Conservation (phyloP, 2,329 filamentous ascomycete species). For the Calonectria pauciramosa region DNA sequence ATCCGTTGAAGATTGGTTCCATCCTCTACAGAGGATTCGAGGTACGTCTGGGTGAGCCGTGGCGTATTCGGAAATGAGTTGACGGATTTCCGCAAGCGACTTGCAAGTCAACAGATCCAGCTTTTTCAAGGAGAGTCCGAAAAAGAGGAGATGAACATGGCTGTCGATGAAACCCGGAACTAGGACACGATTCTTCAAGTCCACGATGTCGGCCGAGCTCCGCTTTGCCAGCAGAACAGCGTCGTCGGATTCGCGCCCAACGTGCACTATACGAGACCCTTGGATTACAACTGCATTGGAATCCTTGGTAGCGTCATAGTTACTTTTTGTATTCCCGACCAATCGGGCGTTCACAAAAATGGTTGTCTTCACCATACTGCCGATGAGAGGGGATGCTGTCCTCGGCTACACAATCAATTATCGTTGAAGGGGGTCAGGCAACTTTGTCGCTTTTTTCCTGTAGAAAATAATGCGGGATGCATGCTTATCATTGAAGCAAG, state of each 20-base stretch:
- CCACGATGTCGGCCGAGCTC: slow-evolving; percentile 40
- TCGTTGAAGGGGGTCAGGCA: neutral
- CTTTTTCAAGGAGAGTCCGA: slow-evolving; percentile 63
- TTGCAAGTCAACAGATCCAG: slow-evolving; percentile 58
- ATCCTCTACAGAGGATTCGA: slow-evolving; percentile 62
- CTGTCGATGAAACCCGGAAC: slow-evolving; percentile 67
- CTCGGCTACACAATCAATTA: neutral
- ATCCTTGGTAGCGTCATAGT: no score
- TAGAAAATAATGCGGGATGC: neutral
- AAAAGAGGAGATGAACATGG: slow-evolving; percentile 64
- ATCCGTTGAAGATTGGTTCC: slow-evolving; percentile 59
- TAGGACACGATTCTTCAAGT: slow-evolving; percentile 49
- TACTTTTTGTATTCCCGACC: neutral
- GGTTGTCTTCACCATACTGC: neutral
- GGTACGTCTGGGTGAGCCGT: slow-evolving; percentile 55
- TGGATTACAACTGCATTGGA: slow-evolving; percentile 18
- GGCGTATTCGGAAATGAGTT: slow-evolving; percentile 56
- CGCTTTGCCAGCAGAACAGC: slow-evolving; percentile 13
- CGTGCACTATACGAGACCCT: slow-evolving; percentile 23
- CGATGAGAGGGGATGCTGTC: neutral
- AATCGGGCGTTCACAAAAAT: neutral
- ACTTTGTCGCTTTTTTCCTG: neutral
- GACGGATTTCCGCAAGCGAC: slow-evolving; percentile 59
- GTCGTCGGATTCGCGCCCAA: slow-evolving; percentile 18
- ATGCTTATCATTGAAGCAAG: neutral